Conservation (phyloP, 768 basidiomycete species). For the Suillus hirtellus region DNA sequence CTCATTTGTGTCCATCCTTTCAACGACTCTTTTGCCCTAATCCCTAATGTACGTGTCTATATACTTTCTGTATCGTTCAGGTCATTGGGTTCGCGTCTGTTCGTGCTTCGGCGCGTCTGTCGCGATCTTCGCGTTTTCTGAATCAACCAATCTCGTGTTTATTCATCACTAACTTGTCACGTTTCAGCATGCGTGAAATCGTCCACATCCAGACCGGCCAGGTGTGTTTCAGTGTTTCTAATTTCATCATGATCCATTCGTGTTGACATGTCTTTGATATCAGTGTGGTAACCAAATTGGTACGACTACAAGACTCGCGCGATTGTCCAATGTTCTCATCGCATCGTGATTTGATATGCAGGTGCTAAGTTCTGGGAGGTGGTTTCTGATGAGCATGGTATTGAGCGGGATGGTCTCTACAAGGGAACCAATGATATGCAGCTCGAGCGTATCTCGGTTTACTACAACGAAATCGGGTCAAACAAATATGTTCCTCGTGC, state of each 20-base stretch:
- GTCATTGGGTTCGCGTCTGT: conserved; percentile 3
- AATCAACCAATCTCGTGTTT: conserved; percentile 21
- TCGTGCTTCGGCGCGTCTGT: conserved; percentile 29
- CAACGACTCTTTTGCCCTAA: conserved; percentile 23
- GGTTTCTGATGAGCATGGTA: conserved; percentile 97
- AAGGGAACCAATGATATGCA: conserved; percentile 93
- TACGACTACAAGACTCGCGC: conserved; percentile 39
- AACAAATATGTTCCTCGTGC: conserved; percentile 99
- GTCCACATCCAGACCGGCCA: conserved; percentile 99
- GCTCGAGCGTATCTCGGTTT: conserved; percentile 96
- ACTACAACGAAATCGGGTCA: conserved; percentile 94
- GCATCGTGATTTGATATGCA: conserved; percentile 31
- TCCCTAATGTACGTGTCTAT: conserved; percentile 33
- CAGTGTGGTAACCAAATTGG: conserved; percentile 99
- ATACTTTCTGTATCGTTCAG: neutral
- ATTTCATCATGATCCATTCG: conserved; percentile 21
- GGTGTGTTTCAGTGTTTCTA: conserved; percentile 46
- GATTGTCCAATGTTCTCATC: conserved; percentile 19
- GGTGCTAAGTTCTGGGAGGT: conserved; percentile 98
- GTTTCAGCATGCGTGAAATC: conserved; percentile 93
- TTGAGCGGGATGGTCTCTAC: conserved; percentile 91
- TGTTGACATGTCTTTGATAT: conserved; percentile 29
- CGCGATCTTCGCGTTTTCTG: conserved; percentile 26
- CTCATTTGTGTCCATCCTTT: conserved; percentile 36
- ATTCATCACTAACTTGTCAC: conserved; percentile 26